Evolutionary conservation across 495 filamentous ascomycete species (phyloP), one percentile per base, ranked within the genome.

Genomic region (Penicillium taxi): DNA sequence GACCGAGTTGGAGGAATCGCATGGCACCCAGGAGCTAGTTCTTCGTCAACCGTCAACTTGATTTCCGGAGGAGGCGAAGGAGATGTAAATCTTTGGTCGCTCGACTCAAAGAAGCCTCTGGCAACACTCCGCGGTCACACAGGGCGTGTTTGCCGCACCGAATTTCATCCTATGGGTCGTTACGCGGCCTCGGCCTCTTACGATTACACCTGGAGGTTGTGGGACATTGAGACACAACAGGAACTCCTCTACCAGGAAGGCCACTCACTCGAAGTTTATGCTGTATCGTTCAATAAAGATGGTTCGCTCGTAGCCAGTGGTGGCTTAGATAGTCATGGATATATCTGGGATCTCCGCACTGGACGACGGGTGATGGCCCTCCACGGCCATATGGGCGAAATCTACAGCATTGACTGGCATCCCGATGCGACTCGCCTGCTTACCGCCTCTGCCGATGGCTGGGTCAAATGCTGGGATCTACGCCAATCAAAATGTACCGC

Each of bases 381-480:
- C 4, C 87, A 96, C 47, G 85, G 84, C 2, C 89, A 96, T 48
- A 89, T 96, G 53, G 81, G 87, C 24, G 88, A 93, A 13, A 93
- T 99, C 30, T 87, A 89, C 43, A 88, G 78, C 1, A 63, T 96
- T 11, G 89, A 94, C 54, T 99, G 91, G 91, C 80, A 83, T 32
- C 72, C 79, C 1, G 93, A 99, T 50, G 88, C 88, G 1, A 81
- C 94, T 54, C 78, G 91, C 6, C 78, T 96, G 11, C 67, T 96
- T 5, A 84, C 86, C 5, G 88, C 88, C 2, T 87, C 84, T n/a
- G 88, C 78, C 1, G 91, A 99, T 52, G 91, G 90, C 4, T 94
- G 89, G 75, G 80, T 91, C 37, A 96, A 96, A 56, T 94, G 89
- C 64, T 99, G 91, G 91, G 91, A 99, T 56, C 67, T 96, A 30